These are phyloP conservation scores for Microbotryum saponariae DNA, from an alignment of 1,284 basidiomycete genomes.

Conservation along the genomic window DNA sequence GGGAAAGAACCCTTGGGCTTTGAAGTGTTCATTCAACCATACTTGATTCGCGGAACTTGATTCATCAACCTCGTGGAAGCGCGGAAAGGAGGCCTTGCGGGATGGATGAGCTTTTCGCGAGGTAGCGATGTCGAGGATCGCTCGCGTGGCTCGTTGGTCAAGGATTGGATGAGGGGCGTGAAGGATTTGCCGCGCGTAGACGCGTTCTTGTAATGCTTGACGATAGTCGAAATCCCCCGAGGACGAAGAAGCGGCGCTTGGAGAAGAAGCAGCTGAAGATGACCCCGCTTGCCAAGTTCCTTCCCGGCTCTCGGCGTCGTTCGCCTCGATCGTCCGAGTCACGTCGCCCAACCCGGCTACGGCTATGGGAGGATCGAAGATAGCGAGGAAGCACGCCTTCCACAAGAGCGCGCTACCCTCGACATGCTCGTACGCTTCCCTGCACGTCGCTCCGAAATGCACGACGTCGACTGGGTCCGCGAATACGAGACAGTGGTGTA, in stretches of 20 bases:
- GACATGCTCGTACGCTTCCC: background rate
- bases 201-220: background rate
- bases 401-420: constrained; percentile 3
- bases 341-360: background rate
- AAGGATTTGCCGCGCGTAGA: background rate
- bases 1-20: background rate
- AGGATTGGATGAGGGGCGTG: background rate
- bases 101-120: background rate
- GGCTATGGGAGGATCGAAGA: constrained; percentile 2
- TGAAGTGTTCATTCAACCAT: background rate
- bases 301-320: background rate
- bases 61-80: background rate
- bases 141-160: no score
- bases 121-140: no score
- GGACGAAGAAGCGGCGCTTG: background rate
- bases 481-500: constrained; percentile 6
- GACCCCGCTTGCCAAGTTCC: background rate
- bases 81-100: background rate
- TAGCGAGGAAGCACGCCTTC: background rate
- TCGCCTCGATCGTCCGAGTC: background rate
- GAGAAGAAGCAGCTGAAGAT: background rate
- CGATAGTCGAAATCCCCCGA: background rate
- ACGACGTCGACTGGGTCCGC: constrained; percentile 6
- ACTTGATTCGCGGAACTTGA: background rate
- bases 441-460: background rate